Evolutionary conservation across 768 basidiomycete species (phyloP).

Genomic region (Hypholoma fasciculare): DNA sequence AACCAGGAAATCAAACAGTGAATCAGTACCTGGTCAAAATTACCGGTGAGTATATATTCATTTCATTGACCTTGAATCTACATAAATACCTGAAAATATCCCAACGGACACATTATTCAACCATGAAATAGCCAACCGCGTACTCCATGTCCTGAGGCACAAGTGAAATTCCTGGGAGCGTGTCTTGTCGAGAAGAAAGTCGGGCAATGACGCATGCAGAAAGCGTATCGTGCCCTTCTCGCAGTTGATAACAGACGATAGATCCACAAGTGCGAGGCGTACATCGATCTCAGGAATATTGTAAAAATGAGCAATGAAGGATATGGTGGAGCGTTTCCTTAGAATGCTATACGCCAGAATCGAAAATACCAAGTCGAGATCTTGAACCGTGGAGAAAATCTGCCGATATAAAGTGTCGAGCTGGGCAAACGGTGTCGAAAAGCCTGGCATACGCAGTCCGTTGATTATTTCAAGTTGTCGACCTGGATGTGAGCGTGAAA

Average conservation of each 20-base stretch:
- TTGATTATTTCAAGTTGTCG: not conserved
- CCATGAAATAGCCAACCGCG: not conserved
- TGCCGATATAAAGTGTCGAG: not conserved
- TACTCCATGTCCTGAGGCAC: not conserved
- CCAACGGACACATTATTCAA: not conserved
- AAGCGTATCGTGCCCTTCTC: not conserved
- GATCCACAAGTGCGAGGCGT: not conserved
- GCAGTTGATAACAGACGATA: not conserved
- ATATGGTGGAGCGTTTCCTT: not conserved
- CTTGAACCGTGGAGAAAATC: not conserved
- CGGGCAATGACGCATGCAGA: not conserved
- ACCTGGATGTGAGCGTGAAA: not conserved
- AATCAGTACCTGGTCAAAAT: no score
- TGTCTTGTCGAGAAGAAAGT: not conserved
- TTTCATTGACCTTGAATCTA: not conserved
- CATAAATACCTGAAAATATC: not conserved
- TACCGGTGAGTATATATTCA: not conserved
- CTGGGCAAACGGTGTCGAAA: not conserved
- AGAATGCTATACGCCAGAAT: not conserved
- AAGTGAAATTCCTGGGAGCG: not conserved
- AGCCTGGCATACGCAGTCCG: not conserved
- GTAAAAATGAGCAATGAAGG: not conserved
- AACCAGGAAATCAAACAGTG: no score
- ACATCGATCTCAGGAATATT: not conserved
- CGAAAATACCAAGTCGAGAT: not conserved